Conservation (phyloP, 768 basidiomycete genomes). For the Russula sp. region DNA sequence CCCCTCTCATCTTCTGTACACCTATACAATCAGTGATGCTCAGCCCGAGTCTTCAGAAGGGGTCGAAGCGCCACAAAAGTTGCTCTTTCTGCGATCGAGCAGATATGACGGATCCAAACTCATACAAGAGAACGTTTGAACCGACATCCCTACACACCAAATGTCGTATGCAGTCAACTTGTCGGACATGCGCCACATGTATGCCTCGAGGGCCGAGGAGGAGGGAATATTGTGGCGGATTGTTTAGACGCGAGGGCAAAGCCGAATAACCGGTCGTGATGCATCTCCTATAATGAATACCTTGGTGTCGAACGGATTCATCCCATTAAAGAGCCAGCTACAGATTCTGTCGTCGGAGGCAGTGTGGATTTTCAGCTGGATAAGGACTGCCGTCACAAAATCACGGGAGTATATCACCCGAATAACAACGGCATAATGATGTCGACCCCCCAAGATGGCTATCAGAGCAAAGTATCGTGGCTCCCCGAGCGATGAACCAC, state of each 20-base stretch:
- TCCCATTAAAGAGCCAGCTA: not conserved
- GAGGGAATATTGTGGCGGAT: not conserved
- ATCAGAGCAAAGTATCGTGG: not conserved
- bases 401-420: not conserved
- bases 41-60: no score
- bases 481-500: not conserved
- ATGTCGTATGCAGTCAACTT: not conserved
- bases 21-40: no score
- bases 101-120: no score
- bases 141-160: not conserved
- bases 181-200: no score
- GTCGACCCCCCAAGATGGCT: not conserved
- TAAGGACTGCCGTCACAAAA: not conserved
- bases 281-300: not conserved
- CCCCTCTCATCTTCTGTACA: no score
- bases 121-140: not conserved
- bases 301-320: not conserved
- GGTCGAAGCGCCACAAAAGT: no score
- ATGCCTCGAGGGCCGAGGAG: no score
- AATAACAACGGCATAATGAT: not conserved
- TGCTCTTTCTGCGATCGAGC: no score
- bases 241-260: not conserved
- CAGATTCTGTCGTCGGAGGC: accelerated
- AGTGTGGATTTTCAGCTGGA: not conserved
- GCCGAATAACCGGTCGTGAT: not conserved